Conservation (phyloP, 495 filamentous ascomycete genomes). For the Neurospora tetrasperma region DNA sequence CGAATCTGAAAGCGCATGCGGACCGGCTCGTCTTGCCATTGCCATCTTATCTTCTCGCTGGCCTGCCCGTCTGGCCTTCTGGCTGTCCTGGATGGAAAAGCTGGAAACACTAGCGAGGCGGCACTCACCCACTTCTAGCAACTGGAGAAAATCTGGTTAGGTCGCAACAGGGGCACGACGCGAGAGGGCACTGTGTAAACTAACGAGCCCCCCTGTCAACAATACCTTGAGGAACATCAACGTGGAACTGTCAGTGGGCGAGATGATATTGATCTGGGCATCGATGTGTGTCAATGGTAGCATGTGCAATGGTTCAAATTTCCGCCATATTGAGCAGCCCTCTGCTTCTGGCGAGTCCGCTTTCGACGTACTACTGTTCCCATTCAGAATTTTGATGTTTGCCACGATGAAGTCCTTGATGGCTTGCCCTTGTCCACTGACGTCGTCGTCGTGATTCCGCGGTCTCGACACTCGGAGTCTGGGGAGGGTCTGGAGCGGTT, state of each 20-base stretch:
- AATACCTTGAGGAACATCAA: constrained; percentile 16
- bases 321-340: constrained; percentile 29
- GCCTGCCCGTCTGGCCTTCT: neutral
- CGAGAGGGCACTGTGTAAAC: neutral
- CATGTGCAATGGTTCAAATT: constrained; percentile 20
- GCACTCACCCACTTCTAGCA: constrained; percentile 2
- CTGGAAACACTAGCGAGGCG: constrained; percentile 18
- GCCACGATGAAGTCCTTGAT: neutral
- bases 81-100: constrained; percentile 8
- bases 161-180: neutral
- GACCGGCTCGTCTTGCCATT: constrained; percentile 11
- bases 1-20: constrained; percentile 14
- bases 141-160: neutral
- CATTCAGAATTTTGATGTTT: neutral
- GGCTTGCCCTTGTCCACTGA: neutral
- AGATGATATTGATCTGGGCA: constrained; percentile 17
- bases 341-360: constrained; percentile 8
- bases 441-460: neutral
- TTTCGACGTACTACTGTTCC: constrained; percentile 12
- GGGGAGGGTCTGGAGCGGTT: neutral
- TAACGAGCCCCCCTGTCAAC: constrained; percentile 15
- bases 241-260: neutral
- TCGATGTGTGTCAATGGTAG: constrained; percentile 17
- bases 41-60: neutral
- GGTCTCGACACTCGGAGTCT: neutral